Evolutionary conservation across 2,329 filamentous ascomycete genomes (phyloP), one percentile per base, ranked within the genome.

Genomic region (Fusarium xyrophilum): DNA sequence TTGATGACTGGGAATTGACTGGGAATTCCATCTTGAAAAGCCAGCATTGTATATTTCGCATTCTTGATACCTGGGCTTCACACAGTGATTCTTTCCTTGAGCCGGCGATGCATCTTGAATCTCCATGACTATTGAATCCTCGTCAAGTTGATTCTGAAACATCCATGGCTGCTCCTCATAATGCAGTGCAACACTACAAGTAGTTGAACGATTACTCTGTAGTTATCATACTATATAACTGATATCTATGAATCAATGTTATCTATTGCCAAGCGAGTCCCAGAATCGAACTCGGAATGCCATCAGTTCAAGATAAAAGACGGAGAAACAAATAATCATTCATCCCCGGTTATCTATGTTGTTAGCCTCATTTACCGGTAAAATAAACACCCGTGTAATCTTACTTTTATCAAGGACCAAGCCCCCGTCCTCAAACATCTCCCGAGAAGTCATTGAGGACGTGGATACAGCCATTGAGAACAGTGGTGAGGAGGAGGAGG

Each of bases 401-500:
- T 60, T 67, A 56, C 58, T 63, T 69, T 60, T 57, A 55, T 64
- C 55, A 64, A 51, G 61, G 60, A 63, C 38, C 27, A 54, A 54
- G 38, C 23, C 52, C 43, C 53, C 48, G 51, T 47, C 47, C 46
- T 56, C 58, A 69, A 53, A 59, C 60, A 62, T 48, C 39, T 46
- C 51, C 50, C 61, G 57, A 65, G 58, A 85, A 76, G 83, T 85
- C 25, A 80, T 85, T 28, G 60, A 79, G 64, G 82, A 85, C 63
- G 73, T 83, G 44, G 77, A 80, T 33, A 77, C 74, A 64, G 76
- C 79, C 55, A 81, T 81, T 60, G 74, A 76, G 30, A 59, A 63
- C 38, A 61, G 70, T 30, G 28, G 28, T 32, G 58, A 56, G 38
- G 62, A 39, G 38, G 62, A 39, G 21, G 54, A 63, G 52, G 60